Percentiles rank a stretch among this genome's conserved stretches.
Evolutionary conservation across 805 yeast genomes (phyloP).

Genomic region (Candida alai): DNA sequence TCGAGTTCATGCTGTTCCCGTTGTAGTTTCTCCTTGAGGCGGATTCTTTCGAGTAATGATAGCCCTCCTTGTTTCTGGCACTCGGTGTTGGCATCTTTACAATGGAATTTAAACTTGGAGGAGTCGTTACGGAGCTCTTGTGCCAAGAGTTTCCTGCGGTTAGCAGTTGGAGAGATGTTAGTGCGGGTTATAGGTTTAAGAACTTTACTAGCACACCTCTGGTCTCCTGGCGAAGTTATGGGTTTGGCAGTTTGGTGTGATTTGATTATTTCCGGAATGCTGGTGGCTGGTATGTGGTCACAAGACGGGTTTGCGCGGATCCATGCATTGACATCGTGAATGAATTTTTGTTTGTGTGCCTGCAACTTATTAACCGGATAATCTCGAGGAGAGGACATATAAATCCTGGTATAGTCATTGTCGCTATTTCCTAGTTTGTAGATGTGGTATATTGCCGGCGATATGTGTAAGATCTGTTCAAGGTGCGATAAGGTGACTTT

Average conservation of each 20-base stretch:
- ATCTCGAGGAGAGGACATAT: slow-evolving; percentile 8
- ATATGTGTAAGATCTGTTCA: slow-evolving; percentile 16
- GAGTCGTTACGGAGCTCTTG: slow-evolving; percentile 28
- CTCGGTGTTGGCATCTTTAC: slow-evolving; percentile 17
- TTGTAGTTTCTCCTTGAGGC: slow-evolving; percentile 28
- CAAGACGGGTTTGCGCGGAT: slow-evolving; percentile 15
- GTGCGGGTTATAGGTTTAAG: slow-evolving; percentile 6
- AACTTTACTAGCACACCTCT: slow-evolving; percentile 8
- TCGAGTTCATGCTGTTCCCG: slow-evolving; percentile 10
- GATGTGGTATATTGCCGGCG: slow-evolving; percentile 13
- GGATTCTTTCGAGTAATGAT: slow-evolving; percentile 34
- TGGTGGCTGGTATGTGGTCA: slow-evolving; percentile 4
- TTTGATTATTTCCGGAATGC: not conserved
- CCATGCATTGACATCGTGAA: slow-evolving; percentile 18
- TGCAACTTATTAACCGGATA: slow-evolving; percentile 1
- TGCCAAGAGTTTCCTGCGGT: slow-evolving; percentile 10
- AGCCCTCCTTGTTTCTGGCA: slow-evolving; percentile 22
- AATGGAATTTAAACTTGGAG: slow-evolving; percentile 34
- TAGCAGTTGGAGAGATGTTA: slow-evolving; percentile 10
- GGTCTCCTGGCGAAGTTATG: slow-evolving; percentile 7
- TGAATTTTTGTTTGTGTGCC: slow-evolving; percentile 18
- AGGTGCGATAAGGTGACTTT: slow-evolving; percentile 18
- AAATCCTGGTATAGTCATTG: slow-evolving; percentile 8
- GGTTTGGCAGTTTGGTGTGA: not conserved
- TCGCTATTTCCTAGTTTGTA: slow-evolving; percentile 10